Evolutionary conservation across 2,329 filamentous ascomycete species (phyloP).

Genomic region (Fusarium albosuccineum): DNA sequence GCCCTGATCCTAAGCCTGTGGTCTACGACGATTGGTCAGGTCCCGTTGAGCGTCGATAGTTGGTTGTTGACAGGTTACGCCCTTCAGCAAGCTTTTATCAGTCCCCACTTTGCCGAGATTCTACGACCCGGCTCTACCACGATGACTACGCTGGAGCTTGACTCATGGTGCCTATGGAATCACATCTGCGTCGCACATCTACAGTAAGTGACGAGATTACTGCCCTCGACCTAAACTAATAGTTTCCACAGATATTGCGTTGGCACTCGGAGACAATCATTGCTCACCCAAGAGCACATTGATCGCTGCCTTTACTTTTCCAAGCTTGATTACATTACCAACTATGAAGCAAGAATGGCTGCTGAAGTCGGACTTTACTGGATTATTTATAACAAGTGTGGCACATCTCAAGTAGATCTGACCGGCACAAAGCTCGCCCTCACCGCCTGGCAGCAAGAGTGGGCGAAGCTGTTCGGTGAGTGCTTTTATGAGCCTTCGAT

Average conservation of each 20-base stretch:
- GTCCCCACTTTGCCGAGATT: conserved; percentile 35
- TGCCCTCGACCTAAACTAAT: background rate
- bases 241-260: conserved; percentile 42
- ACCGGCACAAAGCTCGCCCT: conserved; percentile 26
- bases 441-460: conserved; percentile 40
- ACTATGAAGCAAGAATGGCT: conserved; percentile 47
- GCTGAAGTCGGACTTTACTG: conserved; percentile 48
- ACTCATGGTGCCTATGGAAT: conserved; percentile 46
- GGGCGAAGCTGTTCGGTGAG: conserved; percentile 41
- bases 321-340: conserved; percentile 24
- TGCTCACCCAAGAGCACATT: conserved; percentile 38
- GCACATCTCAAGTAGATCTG: conserved; percentile 15
- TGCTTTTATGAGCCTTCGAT: background rate
- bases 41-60: conserved; percentile 46
- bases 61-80: conserved; percentile 47
- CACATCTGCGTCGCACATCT: conserved; percentile 46
- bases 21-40: conserved; percentile 46
- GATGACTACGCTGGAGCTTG: background rate
- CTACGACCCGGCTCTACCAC: background rate
- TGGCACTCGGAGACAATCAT: conserved; percentile 39
- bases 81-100: conserved; percentile 42
- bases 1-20: conserved; percentile 43
- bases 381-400: conserved; percentile 44
- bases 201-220: conserved; percentile 30
- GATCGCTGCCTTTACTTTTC: conserved; percentile 34